Conservation (phyloP, 2,329 filamentous ascomycete genomes). For the Talaromyces sp. region DNA sequence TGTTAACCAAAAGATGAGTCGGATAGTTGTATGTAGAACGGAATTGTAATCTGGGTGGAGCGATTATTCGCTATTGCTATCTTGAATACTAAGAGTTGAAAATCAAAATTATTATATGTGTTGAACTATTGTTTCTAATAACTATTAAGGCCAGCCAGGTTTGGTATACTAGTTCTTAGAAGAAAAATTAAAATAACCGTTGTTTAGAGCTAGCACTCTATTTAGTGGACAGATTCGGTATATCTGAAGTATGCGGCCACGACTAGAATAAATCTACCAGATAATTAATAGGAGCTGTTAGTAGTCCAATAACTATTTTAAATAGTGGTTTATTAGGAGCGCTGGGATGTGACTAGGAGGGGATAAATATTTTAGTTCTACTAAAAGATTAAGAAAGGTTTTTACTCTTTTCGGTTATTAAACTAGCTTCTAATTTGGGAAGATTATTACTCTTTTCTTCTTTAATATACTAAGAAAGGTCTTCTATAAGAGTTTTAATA, state of each 20-base stretch:
- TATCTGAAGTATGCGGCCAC: constrained; percentile 39
- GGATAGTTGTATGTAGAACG: no score
- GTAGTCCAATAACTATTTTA: constrained; percentile 56
- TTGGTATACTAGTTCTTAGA: no score
- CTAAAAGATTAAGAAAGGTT: constrained; percentile 47
- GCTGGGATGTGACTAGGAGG: constrained; percentile 53
- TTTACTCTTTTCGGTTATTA: constrained; percentile 38
- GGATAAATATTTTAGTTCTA: constrained; percentile 57
- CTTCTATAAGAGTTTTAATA: constrained; percentile 45
- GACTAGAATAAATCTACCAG: constrained; percentile 57
- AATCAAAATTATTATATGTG: no score
- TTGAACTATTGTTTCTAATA: no score
- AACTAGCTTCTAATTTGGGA: constrained; percentile 48
- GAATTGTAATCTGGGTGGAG: no score
- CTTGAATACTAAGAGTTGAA: no score
- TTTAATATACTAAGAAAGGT: constrained; percentile 51
- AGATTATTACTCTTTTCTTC: constrained; percentile 55
- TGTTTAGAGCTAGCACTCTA: background rate
- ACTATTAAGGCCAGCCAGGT: no score
- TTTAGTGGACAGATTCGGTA: constrained; percentile 18
- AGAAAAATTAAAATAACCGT: no score
- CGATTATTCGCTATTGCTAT: no score
- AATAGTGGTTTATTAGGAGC: constrained; percentile 57
- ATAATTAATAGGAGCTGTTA: constrained; percentile 61
- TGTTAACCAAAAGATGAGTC: no score